Conservation (phyloP, 148 eudicot species). For the Spergularia bocconei region DNA sequence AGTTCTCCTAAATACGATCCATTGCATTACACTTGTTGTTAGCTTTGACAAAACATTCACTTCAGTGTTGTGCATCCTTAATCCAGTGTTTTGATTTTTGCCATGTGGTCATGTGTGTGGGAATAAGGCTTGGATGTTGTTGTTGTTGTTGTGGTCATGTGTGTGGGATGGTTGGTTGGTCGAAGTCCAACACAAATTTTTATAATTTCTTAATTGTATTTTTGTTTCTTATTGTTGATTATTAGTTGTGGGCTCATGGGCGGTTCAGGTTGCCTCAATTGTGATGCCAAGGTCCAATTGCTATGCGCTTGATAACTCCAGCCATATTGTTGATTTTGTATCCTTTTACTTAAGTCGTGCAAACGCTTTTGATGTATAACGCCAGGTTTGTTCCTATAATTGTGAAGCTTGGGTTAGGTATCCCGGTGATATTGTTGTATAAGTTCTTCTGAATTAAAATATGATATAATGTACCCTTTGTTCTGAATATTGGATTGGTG, state of each 20-base stretch:
- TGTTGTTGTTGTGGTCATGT: no score
- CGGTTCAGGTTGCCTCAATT: constrained; percentile 52
- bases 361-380: background rate
- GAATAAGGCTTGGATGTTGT: no score
- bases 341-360: constrained; percentile 37
- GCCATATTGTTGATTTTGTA: constrained; percentile 87
- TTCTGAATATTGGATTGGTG: background rate
- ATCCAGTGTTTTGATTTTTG: no score
- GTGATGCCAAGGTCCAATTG: constrained; percentile 68
- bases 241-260: constrained; percentile 46
- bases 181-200: no score
- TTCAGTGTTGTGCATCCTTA: no score
- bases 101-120: no score
- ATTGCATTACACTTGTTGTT: no score
- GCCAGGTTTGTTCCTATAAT: background rate
- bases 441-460: background rate
- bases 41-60: no score
- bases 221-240: constrained; percentile 2
- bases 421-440: no score
- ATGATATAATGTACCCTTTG: background rate
- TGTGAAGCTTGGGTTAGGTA: background rate
- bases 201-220: no score
- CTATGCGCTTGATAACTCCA: constrained; percentile 81
- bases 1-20: no score
- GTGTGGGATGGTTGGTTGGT: no score